Conservation (phyloP, 331 rosid species). For the Telfairia occidentalis region DNA sequence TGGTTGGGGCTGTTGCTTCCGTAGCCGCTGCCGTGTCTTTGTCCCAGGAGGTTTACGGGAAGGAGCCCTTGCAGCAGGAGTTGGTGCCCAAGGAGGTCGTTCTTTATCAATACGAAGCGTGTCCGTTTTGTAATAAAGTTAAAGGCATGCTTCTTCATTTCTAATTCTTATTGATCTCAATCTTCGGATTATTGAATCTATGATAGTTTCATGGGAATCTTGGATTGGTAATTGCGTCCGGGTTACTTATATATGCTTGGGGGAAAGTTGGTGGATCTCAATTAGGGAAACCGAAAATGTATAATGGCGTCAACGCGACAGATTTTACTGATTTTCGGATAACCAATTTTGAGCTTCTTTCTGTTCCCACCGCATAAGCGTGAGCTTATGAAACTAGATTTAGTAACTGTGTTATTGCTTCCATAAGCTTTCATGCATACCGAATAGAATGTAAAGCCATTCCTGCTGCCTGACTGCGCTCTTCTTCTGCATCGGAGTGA, state of each 20-base stretch:
- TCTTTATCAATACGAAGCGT: constrained; percentile 94
- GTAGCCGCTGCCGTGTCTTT: constrained; percentile 27
- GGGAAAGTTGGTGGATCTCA: background rate
- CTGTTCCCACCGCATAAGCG: background rate
- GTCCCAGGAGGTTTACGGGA: constrained; percentile 49
- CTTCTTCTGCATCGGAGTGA: background rate
- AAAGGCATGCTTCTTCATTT: constrained; percentile 35
- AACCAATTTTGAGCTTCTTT: background rate
- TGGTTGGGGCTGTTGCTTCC: constrained; percentile 40
- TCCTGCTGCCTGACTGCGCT: background rate
- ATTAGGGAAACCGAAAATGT: background rate
- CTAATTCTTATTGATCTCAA: background rate
- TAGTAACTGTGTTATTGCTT: background rate
- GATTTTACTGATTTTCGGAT: background rate
- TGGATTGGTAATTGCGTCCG: background rate
- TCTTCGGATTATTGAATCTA: background rate
- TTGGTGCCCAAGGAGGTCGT: constrained; percentile 61
- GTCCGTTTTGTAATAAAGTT: constrained; percentile 98
- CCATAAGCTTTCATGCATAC: background rate
- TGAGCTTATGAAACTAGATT: background rate
- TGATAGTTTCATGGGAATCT: background rate
- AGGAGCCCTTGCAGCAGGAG: constrained; percentile 51
- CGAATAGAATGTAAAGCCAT: background rate
- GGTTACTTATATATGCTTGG: background rate
- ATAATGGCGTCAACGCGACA: background rate